These are phyloP conservation scores for Meripilus lineatus DNA, from an alignment of 1,284 basidiomycete species.

Conservation along the genomic window DNA sequence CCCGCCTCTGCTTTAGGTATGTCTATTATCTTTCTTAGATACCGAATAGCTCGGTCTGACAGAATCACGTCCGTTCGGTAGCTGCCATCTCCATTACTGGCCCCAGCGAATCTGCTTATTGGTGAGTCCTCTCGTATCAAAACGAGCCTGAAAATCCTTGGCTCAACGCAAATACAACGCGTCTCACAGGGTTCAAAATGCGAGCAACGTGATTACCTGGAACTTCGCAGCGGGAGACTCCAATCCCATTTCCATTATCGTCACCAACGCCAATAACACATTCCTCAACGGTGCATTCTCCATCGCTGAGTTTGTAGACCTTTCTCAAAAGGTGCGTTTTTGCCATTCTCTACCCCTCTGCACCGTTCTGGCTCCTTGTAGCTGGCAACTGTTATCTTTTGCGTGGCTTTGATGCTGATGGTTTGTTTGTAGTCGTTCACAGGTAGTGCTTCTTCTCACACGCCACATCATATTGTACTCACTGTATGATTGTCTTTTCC, in stretches of 20 bases:
- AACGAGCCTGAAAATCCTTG: background rate
- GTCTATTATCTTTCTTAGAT: slow-evolving; percentile 3
- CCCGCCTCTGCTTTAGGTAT: slow-evolving; percentile 27
- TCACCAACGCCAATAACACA: slow-evolving; percentile 29
- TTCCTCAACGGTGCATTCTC: slow-evolving; percentile 34
- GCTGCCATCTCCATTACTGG: slow-evolving; percentile 28
- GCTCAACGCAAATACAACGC: background rate
- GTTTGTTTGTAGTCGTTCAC: too few species aligned
- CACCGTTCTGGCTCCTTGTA: too few species aligned
- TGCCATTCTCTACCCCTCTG: too few species aligned
- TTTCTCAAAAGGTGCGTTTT: slow-evolving; percentile 24
- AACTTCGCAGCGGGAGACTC: slow-evolving; percentile 29
- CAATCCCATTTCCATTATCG: slow-evolving; percentile 28
- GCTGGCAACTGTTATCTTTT: too few species aligned
- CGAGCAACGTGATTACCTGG: slow-evolving; percentile 34
- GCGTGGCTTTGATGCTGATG: too few species aligned
- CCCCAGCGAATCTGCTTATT: slow-evolving; percentile 29
- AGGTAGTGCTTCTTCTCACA: too few species aligned
- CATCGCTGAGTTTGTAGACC: slow-evolving; percentile 29
- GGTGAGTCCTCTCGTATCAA: slow-evolving; percentile 20
- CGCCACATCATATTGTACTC: too few species aligned
- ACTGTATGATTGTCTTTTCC: slow-evolving; percentile 6
- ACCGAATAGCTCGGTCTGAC: background rate
- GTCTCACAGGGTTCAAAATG: slow-evolving; percentile 30
- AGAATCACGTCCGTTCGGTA: slow-evolving; percentile 8